A percentile compares a stretch with the other conserved stretches of the same genome.
Conservation (phyloP, 2,329 filamentous ascomycete species). For the Thermoascus crustaceus region DNA sequence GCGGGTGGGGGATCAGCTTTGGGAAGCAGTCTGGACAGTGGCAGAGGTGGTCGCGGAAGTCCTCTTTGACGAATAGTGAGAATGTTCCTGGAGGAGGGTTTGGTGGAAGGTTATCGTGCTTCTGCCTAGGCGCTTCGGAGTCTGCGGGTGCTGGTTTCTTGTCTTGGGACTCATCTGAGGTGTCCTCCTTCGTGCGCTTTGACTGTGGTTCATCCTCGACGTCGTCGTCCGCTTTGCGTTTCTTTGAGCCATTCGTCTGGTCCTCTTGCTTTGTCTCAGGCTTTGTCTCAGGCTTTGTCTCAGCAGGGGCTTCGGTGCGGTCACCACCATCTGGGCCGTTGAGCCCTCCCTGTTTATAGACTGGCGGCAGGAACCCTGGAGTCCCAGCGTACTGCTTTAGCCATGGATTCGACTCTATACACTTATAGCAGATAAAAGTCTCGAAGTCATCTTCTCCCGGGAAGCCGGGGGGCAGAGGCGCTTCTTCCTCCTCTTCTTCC, state of each 20-base stretch:
- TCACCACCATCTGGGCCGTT: constrained; percentile 4
- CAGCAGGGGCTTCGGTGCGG: constrained; percentile 3
- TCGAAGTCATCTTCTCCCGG: constrained; percentile 85
- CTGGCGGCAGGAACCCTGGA: constrained; percentile 66
- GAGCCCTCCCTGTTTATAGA: constrained; percentile 44
- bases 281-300: constrained; percentile 7
- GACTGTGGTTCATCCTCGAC: constrained; percentile 17
- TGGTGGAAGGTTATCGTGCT: constrained; percentile 51
- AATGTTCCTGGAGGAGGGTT: constrained; percentile 50
- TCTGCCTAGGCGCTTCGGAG: constrained; percentile 45
- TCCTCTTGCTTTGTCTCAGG: too few species aligned
- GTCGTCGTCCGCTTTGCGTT: constrained; percentile 57
- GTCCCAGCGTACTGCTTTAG: constrained; percentile 79
- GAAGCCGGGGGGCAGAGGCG: constrained; percentile 74
- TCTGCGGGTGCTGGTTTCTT: constrained; percentile 7
- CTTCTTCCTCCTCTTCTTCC: constrained; percentile 44
- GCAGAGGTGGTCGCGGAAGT: constrained; percentile 77
- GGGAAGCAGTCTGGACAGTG: constrained; percentile 75
- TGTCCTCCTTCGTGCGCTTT: constrained; percentile 44
- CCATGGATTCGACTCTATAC: constrained; percentile 80
- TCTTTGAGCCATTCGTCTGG: constrained; percentile 40
- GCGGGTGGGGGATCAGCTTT: constrained; percentile 59
- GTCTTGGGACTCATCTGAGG: constrained; percentile 8
- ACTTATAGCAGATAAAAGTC: constrained; percentile 88
- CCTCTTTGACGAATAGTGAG: constrained; percentile 71